These are phyloP conservation scores for Mycena sanguinolenta DNA, from an alignment of 768 basidiomycete genomes.

Conservation along the genomic window DNA sequence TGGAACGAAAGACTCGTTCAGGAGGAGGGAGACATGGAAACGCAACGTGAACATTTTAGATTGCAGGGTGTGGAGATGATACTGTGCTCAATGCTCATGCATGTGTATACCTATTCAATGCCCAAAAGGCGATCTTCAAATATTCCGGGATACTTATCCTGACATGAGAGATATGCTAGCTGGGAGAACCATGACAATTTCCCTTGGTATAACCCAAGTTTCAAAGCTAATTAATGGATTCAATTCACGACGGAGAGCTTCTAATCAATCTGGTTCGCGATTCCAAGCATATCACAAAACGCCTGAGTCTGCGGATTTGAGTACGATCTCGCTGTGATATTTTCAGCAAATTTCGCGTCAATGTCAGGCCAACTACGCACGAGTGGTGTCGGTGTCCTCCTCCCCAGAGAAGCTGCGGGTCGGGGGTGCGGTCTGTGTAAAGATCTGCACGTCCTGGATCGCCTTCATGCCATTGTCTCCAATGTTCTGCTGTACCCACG, in stretches of 20 bases:
- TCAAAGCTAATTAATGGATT: neutral
- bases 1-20: too few species aligned
- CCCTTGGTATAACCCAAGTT: too few species aligned
- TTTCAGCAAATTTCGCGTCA: slow-evolving; percentile 41
- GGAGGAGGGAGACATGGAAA: too few species aligned
- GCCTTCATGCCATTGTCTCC: slow-evolving; percentile 50
- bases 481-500: slow-evolving; percentile 79
- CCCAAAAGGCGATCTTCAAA: too few species aligned
- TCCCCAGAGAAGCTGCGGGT: slow-evolving; percentile 66
- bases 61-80: too few species aligned
- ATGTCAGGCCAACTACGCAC: slow-evolving; percentile 47
- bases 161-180: too few species aligned
- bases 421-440: slow-evolving; percentile 62
- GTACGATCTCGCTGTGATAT: slow-evolving; percentile 74
- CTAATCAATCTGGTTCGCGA: slow-evolving; percentile 75
- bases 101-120: too few species aligned
- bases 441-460: slow-evolving; percentile 73
- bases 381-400: slow-evolving; percentile 46
- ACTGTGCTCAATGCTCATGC: too few species aligned
- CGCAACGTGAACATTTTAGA: too few species aligned
- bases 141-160: too few species aligned
- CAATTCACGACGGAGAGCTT: neutral
- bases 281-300: slow-evolving; percentile 83
- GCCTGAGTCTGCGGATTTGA: slow-evolving; percentile 92
- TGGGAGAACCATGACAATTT: too few species aligned